phyloP scores from a whole-genome alignment of 2,329 filamentous ascomycete genomes.

The Pseudopyricularia javanii region DNA sequence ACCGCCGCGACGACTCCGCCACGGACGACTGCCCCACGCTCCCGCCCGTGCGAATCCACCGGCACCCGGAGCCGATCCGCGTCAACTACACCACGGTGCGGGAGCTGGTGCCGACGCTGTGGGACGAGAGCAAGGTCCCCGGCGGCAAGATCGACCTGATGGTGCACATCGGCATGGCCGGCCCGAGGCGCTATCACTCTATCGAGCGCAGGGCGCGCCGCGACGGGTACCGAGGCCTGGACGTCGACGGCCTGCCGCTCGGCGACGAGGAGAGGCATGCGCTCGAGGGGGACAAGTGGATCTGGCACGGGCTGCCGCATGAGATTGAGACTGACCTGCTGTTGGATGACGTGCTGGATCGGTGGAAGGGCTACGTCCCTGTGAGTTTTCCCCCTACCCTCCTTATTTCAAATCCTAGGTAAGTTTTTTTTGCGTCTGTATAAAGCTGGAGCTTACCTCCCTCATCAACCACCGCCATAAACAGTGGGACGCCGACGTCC shows the following conservation, averaged over 20 bases:
- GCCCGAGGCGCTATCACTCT: slow-evolving; percentile 50
- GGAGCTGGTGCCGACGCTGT: slow-evolving; percentile 49
- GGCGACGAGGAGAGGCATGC: slow-evolving; percentile 32
- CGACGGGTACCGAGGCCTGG: slow-evolving; percentile 57
- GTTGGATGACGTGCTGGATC: slow-evolving; percentile 38
- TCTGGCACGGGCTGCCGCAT: slow-evolving; percentile 40
- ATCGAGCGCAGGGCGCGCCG: slow-evolving; percentile 61
- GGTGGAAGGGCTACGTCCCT: slow-evolving; percentile 40
- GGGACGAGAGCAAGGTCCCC: slow-evolving; percentile 21
- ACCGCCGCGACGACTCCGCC: slow-evolving; percentile 7
- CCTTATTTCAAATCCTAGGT: too few relatives aligned
- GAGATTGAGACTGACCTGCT: slow-evolving; percentile 46
- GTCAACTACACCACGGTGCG: slow-evolving; percentile 61
- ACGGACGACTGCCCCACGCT: slow-evolving; percentile 13
- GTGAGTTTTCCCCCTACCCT: slow-evolving; percentile 23
- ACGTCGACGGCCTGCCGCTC: slow-evolving; percentile 53
- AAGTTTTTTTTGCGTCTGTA: background rate
- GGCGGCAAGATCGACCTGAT: slow-evolving; percentile 43
- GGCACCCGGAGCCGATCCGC: slow-evolving; percentile 54
- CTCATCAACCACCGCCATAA: background rate
- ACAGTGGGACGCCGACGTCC: slow-evolving; percentile 28
- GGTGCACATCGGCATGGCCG: slow-evolving; percentile 72
- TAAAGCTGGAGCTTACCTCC: background rate
- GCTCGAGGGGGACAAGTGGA: slow-evolving; percentile 29
- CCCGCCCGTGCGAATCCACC: slow-evolving; percentile 46